Evolutionary conservation across 345 rosid genomes (phyloP).

Genomic region (Clausena lansium): DNA sequence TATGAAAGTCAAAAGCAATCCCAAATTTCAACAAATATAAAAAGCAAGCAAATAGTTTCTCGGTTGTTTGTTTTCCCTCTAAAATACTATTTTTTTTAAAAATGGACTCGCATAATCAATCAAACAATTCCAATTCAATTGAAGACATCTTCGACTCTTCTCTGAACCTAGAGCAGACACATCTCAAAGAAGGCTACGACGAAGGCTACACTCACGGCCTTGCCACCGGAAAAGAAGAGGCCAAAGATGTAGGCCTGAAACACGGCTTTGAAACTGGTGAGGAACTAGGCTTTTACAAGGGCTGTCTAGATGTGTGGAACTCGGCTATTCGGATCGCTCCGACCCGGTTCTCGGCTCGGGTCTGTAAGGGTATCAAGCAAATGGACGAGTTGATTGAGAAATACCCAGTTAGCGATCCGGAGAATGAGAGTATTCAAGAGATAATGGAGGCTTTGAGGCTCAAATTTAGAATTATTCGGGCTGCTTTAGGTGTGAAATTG

Average conservation of each 20-base stretch:
- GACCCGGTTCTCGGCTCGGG: conserved; percentile 44
- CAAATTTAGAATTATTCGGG: conserved; percentile 65
- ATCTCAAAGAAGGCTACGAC: conserved; percentile 53
- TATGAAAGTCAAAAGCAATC: background rate
- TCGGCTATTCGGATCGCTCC: conserved; percentile 51
- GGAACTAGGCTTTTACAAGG: conserved; percentile 73
- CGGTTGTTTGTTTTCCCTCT: background rate
- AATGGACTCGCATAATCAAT: conserved; percentile 24
- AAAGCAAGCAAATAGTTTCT: no score
- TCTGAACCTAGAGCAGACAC: conserved; percentile 61
- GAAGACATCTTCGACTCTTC: conserved; percentile 57
- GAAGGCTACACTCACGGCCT: conserved; percentile 67
- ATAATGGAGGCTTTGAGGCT: conserved; percentile 56
- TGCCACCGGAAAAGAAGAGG: conserved; percentile 59
- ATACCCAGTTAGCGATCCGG: conserved; percentile 61
- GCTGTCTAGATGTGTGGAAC: conserved; percentile 70
- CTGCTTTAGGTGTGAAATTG: conserved; percentile 59
- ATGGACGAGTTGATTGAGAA: conserved; percentile 55
- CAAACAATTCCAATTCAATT: conserved; percentile 21
- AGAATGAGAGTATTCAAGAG: conserved; percentile 58
- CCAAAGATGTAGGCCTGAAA: conserved; percentile 54
- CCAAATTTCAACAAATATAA: background rate
- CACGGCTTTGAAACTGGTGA: conserved; percentile 74
- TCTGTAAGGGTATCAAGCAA: conserved; percentile 52
- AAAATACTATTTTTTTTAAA: background rate